phyloP scores from a whole-genome alignment of 306 rosid species.

The Lathyrus sativus region DNA sequence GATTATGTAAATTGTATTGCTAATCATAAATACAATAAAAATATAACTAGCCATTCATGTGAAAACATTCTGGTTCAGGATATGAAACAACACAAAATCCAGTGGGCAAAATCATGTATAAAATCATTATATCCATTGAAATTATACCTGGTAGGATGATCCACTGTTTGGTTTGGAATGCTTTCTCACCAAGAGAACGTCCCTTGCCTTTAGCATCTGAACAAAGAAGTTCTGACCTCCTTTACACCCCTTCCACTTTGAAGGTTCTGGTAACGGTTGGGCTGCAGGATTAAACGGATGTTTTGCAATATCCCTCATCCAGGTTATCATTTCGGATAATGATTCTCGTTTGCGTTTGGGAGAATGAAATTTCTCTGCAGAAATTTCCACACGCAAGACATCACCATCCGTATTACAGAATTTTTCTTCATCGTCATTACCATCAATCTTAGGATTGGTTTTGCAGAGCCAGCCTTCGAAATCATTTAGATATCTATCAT shows the following conservation, averaged over 20 bases:
- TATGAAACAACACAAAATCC: conserved; percentile 23
- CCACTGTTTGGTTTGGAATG: conserved; percentile 46
- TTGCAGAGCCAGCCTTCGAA: conserved; percentile 66
- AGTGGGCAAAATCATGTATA: background rate
- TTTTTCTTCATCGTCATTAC: conserved; percentile 34
- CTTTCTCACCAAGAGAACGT: conserved; percentile 45
- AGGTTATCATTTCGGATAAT: conserved; percentile 65
- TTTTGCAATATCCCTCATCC: conserved; percentile 63
- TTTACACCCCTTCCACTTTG: conserved; percentile 55
- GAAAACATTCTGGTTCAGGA: conserved; percentile 24
- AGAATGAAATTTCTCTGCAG: conserved; percentile 40
- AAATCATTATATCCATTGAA: conserved; percentile 28
- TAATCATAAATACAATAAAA: conserved; percentile 22
- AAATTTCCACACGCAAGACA: conserved; percentile 32
- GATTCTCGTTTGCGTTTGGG: conserved; percentile 68
- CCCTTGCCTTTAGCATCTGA: conserved; percentile 66
- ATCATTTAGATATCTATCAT: conserved; percentile 62
- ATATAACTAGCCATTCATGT: conserved; percentile 25
- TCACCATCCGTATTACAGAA: conserved; percentile 18
- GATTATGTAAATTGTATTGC: conserved; percentile 15
- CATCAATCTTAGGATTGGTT: background rate
- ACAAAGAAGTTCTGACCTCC: conserved; percentile 55
- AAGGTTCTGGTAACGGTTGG: conserved; percentile 56
- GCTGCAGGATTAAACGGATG: conserved; percentile 52
- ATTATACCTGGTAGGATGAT: conserved; percentile 62